These are phyloP conservation scores for Lenzites betulinus DNA, from an alignment of 768 basidiomycete genomes.

Conservation along the genomic window DNA sequence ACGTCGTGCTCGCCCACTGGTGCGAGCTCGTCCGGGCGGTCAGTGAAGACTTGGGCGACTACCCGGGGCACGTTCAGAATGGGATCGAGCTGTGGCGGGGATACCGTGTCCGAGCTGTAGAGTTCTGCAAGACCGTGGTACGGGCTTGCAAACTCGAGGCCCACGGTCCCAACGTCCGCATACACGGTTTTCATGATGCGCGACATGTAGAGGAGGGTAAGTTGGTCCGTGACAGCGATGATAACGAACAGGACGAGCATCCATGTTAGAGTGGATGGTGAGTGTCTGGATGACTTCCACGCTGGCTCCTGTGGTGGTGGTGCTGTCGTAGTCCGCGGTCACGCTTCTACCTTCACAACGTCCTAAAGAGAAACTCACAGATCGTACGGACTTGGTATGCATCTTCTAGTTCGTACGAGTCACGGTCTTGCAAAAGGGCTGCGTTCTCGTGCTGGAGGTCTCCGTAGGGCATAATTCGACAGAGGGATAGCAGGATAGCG, in stretches of 20 bases:
- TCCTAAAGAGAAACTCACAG: background rate
- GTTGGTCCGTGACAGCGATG: constrained; percentile 9
- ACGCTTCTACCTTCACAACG: no score
- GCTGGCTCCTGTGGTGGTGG: background rate
- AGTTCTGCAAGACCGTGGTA: constrained; percentile 31
- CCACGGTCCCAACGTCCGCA: constrained; percentile 11
- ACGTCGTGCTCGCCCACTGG: constrained; percentile 26
- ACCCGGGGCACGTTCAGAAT: constrained; percentile 26
- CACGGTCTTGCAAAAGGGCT: background rate
- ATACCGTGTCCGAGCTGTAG: constrained; percentile 22
- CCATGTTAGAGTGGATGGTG: background rate
- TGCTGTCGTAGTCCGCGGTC: no score
- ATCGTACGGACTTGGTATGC: background rate
- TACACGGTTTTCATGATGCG: constrained; percentile 15
- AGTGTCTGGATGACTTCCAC: background rate
- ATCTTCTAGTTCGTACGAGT: constrained; percentile 3
- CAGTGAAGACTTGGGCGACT: constrained; percentile 24
- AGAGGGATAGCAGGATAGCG: background rate
- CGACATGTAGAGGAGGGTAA: constrained; percentile 17
- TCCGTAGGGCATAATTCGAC: background rate
- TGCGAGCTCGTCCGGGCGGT: constrained; percentile 22
- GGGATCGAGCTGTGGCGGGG: constrained; percentile 23
- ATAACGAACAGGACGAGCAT: constrained; percentile 11
- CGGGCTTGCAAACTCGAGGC: constrained; percentile 24
- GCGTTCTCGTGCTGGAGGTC: background rate